phyloP scores from a whole-genome alignment of 2,329 filamentous ascomycete species.

The Thermochaetoides dissita region DNA sequence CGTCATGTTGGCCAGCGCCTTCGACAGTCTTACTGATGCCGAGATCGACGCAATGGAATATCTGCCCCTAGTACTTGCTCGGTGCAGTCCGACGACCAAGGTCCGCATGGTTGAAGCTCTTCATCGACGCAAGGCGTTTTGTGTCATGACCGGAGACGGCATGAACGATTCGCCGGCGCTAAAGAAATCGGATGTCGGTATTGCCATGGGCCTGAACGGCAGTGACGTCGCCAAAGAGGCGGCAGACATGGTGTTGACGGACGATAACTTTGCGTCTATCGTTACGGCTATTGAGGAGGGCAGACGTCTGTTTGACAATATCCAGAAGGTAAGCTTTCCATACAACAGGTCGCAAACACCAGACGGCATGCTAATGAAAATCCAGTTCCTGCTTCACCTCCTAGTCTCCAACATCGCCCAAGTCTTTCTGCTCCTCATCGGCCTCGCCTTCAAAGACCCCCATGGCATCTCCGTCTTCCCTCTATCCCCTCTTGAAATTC shows the following conservation, averaged over 20 bases:
- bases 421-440: conserved; percentile 53
- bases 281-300: conserved; percentile 60
- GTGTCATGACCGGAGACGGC: conserved; percentile 94
- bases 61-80: conserved; percentile 53
- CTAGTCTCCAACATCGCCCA: conserved; percentile 58
- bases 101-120: conserved; percentile 66
- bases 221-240: conserved; percentile 96
- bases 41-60: conserved; percentile 48
- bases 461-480: conserved; percentile 51
- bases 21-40: conserved; percentile 46
- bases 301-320: conserved; percentile 56
- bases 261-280: conserved; percentile 78
- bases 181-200: conserved; percentile 95
- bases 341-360: too few species aligned
- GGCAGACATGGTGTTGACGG: conserved; percentile 82
- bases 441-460: conserved; percentile 52
- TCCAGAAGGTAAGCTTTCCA: conserved; percentile 45
- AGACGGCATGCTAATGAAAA: too few species aligned
- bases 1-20: conserved; percentile 49
- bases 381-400: conserved; percentile 50
- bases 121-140: conserved; percentile 52
- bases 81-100: conserved; percentile 57
- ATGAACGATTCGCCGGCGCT: conserved; percentile 95
- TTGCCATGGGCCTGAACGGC: conserved; percentile 87
- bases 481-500: conserved; percentile 56